Evolutionary conservation across 2,329 filamentous ascomycete genomes (phyloP), one percentile per base, ranked within the genome.

Genomic region (Xylaria sp.): DNA sequence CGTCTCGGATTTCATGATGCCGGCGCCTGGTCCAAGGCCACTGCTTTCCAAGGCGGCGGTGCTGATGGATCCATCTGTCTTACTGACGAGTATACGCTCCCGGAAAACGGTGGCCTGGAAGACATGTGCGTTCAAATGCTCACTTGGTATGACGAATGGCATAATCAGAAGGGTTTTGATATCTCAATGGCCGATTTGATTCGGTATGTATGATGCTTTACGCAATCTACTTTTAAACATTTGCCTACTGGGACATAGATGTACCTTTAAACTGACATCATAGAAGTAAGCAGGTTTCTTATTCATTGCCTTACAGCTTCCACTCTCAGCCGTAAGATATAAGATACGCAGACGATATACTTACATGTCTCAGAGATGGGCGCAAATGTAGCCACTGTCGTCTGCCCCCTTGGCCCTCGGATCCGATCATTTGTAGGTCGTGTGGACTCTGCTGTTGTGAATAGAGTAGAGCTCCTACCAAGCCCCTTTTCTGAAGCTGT

Each of bases 171-270:
- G 52, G 76, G 75, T 66, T 77, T 73, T 25, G 72, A 75, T n/a
- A 80, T 88, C 39, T 80, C 81, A 3, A 84, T 84, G 71, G 86
- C 85, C 36, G 87, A 89, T 72, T 78, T 89, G 8, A 82, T 87
- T 41, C 85, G 67, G 67, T 69, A 66, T 18, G 67, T 57, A 32
- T 41, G 4, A 45, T 12, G 7, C 48, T 50, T 30, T 30, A 50
- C 25, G 9, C 13, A 7, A 28, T 28, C 5, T 6, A 28, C 15
- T 25, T 25, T 18, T 30, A 7, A 4, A 30, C 12, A 41, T 32
- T n/a, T 2, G 9, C 23, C 32, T 2, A 23, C 12, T n/a, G n/a
- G 7, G 15, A 53, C 9, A 7, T 39, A 20, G 20, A 25, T 56
- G 7, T 56, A 41, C 39, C 13, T 13, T n/a, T 1, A 28, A 18